Percentiles rank a stretch among this genome's conserved stretches.
Evolutionary conservation across 768 basidiomycete species (phyloP).

Genomic region (Hypholoma sublateritium): DNA sequence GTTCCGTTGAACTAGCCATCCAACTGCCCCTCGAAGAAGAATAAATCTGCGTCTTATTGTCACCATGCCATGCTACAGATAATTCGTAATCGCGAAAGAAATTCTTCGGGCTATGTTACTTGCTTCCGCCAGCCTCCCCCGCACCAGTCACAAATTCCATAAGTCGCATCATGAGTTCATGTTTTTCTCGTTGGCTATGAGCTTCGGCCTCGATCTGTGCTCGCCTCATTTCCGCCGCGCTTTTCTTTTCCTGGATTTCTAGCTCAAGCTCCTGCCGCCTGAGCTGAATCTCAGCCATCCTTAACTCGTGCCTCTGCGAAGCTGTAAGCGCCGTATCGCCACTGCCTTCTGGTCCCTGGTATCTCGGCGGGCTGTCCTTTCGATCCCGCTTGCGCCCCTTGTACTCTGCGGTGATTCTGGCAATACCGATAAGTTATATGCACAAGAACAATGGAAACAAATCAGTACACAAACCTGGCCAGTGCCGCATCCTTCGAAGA

Average conservation of each 20-base stretch:
- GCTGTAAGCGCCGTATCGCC: background rate
- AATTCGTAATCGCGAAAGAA: background rate
- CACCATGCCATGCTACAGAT: background rate
- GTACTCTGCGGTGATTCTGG: background rate
- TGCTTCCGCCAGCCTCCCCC: background rate
- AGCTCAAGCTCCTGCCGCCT: background rate
- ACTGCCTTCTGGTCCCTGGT: background rate
- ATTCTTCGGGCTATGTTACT: background rate
- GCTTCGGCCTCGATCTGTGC: background rate
- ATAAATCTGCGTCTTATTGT: background rate
- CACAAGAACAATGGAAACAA: too few species aligned
- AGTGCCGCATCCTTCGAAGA: too few species aligned
- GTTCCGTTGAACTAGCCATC: too few species aligned
- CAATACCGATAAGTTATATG: too few species aligned
- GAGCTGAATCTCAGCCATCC: background rate
- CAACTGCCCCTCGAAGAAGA: too few species aligned
- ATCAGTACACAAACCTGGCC: too few species aligned
- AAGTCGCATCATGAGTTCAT: background rate
- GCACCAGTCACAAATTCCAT: background rate
- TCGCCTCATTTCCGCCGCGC: background rate
- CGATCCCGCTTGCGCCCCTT: background rate
- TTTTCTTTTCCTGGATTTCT: background rate
- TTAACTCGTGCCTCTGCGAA: background rate
- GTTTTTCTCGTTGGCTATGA: background rate
- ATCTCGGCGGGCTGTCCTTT: background rate